Conservation (phyloP, 306 rosid species). For the Quercus robur region DNA sequence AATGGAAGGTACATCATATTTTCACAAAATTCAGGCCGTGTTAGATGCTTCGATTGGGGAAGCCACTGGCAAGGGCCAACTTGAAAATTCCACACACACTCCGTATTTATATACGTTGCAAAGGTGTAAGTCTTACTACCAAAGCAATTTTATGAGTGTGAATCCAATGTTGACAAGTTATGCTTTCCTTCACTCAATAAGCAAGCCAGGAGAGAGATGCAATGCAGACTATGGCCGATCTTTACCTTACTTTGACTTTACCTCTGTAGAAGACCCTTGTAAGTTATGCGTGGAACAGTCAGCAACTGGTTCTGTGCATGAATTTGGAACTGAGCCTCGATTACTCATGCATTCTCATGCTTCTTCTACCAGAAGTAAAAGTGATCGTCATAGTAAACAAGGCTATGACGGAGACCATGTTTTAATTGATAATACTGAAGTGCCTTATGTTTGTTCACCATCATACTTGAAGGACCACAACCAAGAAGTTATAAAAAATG, state of each 20-base stretch:
- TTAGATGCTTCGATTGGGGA: constrained; percentile 30
- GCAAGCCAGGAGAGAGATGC: constrained; percentile 37
- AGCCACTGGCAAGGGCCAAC: constrained; percentile 31
- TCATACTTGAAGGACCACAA: constrained; percentile 29
- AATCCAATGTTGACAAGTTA: constrained; percentile 72
- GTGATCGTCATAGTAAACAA: constrained; percentile 27
- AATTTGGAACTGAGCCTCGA: constrained; percentile 25
- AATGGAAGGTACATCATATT: constrained; percentile 34
- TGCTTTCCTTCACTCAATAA: constrained; percentile 39
- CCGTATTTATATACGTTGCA: constrained; percentile 34
- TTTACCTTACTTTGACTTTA: constrained; percentile 70
- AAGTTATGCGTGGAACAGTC: constrained; percentile 49
- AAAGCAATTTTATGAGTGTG: constrained; percentile 53
- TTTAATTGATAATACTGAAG: constrained; percentile 28
- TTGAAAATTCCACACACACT: constrained; percentile 22
- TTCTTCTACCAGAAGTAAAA: constrained; percentile 29
- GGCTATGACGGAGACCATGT: constrained; percentile 24
- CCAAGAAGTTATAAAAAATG: constrained; percentile 26
- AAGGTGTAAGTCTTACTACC: constrained; percentile 34
- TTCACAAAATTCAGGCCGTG: constrained; percentile 19
- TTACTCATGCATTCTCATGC: constrained; percentile 18
- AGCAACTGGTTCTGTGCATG: constrained; percentile 27
- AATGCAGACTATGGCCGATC: constrained; percentile 23
- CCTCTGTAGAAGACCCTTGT: constrained; percentile 71
- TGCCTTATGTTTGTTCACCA: constrained; percentile 28